Evolutionary conservation across 257 asterid genomes (phyloP).

Genomic region (Mentha longifolia): DNA sequence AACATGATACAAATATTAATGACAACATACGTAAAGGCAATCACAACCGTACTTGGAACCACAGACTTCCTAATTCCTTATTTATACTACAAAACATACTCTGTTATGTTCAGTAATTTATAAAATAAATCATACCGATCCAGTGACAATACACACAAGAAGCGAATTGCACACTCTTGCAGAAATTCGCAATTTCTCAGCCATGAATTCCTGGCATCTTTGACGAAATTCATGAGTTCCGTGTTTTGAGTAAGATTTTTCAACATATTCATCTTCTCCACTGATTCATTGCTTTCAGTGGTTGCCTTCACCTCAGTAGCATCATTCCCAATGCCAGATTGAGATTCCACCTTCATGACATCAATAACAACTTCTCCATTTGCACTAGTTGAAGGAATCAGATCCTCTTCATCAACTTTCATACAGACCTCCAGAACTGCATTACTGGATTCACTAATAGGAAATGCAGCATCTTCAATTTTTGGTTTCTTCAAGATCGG

Average conservation of each 20-base stretch:
- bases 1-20: constrained; percentile 5
- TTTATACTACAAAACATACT: constrained; percentile 13
- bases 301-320: constrained; percentile 38
- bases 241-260: constrained; percentile 60
- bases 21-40: constrained; percentile 1
- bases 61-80: constrained; percentile 19
- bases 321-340: constrained; percentile 47
- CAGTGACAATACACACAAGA: constrained; percentile 88
- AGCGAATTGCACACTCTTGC: constrained; percentile 98
- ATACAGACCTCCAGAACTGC: constrained; percentile 45
- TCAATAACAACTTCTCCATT: constrained; percentile 56
- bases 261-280: constrained; percentile 51
- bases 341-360: constrained; percentile 59
- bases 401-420: constrained; percentile 55
- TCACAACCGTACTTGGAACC: constrained; percentile 12
- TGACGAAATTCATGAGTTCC: constrained; percentile 77
- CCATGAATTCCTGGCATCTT: constrained; percentile 90
- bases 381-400: constrained; percentile 38
- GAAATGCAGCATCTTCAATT: constrained; percentile 57
- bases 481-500: constrained; percentile 76
- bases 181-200: constrained; percentile 87
- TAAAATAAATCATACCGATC: constrained; percentile 75
- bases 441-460: constrained; percentile 40
- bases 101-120: constrained; percentile 16
- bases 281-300: constrained; percentile 52